Evolutionary conservation across 2,329 filamentous ascomycete species (phyloP).

Genomic region (Onygenales sp.): DNA sequence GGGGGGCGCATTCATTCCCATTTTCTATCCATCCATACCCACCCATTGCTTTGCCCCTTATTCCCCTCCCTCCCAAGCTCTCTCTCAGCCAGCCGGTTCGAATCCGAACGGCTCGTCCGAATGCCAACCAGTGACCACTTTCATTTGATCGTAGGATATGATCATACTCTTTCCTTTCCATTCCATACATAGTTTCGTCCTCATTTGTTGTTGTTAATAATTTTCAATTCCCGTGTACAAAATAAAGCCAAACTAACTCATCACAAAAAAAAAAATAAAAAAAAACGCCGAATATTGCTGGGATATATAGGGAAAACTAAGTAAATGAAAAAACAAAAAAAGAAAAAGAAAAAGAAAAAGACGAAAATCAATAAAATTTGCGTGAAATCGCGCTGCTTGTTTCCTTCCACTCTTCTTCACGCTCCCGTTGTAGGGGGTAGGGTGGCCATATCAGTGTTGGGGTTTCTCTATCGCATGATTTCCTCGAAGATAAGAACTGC

Average conservation of each 20-base stretch:
- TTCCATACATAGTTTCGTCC: background rate
- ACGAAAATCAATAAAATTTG: background rate
- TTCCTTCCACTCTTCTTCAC: background rate
- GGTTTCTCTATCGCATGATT: slow-evolving; percentile 62
- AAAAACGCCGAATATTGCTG: background rate
- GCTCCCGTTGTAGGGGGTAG: background rate
- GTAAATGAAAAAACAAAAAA: background rate
- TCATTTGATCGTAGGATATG: no score
- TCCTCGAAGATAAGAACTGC: slow-evolving; percentile 86
- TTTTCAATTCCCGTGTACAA: no score
- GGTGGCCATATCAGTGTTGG: background rate
- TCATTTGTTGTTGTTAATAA: no score
- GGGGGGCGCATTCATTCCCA: no score
- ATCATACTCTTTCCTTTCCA: background rate
- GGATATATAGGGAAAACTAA: background rate
- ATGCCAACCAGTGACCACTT: no score
- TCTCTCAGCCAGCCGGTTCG: no score
- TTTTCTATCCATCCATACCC: no score
- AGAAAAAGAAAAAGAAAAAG: background rate
- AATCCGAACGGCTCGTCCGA: no score
- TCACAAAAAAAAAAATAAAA: no score
- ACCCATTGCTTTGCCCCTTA: no score
- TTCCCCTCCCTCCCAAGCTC: no score
- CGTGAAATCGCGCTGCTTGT: background rate
- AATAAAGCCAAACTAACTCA: no score